phyloP scores from a whole-genome alignment of 257 asterid species.

The Ocimum tenuiflorum region DNA sequence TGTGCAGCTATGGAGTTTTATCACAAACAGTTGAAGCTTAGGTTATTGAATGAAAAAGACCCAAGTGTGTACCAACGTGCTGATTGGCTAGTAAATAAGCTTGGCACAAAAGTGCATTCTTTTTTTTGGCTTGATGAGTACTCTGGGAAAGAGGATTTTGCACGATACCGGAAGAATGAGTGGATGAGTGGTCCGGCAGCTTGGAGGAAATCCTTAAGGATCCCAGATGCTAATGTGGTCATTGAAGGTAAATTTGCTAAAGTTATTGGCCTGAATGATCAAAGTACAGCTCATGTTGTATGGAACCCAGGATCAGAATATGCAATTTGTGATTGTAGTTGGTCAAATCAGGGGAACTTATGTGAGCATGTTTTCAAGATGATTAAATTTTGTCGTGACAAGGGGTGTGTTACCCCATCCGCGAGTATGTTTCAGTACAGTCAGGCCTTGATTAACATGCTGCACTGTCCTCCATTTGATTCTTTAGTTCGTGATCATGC shows the following conservation, averaged over 20 bases:
- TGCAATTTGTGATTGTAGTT: slow-evolving; percentile 73
- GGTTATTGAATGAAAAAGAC: slow-evolving; percentile 68
- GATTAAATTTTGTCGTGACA: slow-evolving; percentile 55
- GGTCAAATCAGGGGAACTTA: slow-evolving; percentile 74
- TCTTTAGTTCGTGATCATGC: slow-evolving; percentile 84
- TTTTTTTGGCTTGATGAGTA: slow-evolving; percentile 95
- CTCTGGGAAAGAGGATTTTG: slow-evolving; percentile 64
- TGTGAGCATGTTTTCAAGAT: slow-evolving; percentile 75
- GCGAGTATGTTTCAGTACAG: slow-evolving; percentile 63
- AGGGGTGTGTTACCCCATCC: slow-evolving; percentile 44
- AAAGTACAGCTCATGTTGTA: slow-evolving; percentile 34
- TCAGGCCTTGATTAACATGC: slow-evolving; percentile 60
- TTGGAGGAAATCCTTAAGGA: slow-evolving; percentile 61
- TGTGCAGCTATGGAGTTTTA: slow-evolving; percentile 83
- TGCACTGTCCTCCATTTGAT: slow-evolving; percentile 55
- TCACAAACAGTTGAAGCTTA: slow-evolving; percentile 69
- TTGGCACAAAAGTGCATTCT: slow-evolving; percentile 75
- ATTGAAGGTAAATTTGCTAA: slow-evolving; percentile 55
- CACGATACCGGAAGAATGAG: slow-evolving; percentile 79
- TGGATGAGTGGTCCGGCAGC: slow-evolving; percentile 85
- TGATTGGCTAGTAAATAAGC: slow-evolving; percentile 85
- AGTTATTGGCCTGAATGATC: slow-evolving; percentile 45
- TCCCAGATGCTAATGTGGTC: slow-evolving; percentile 58
- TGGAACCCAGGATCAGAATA: slow-evolving; percentile 77
- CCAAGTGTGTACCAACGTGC: slow-evolving; percentile 53